Conservation (phyloP, 2,329 filamentous ascomycete species). For the Trichoderma simmonsii region DNA sequence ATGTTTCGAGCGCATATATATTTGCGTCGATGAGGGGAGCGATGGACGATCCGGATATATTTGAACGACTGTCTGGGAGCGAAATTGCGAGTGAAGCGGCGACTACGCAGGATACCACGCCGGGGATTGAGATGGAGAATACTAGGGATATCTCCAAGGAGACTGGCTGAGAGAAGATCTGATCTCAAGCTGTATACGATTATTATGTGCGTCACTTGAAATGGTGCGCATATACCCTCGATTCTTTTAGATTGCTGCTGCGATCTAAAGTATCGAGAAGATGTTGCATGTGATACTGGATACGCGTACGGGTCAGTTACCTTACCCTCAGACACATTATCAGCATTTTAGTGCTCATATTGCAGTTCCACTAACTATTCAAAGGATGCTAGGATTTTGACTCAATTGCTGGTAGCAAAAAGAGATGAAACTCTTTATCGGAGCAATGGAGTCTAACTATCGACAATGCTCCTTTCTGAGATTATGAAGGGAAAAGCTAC, state of each 20-base stretch:
- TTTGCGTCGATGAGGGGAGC: slow-evolving; percentile 1
- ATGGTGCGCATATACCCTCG: neutral
- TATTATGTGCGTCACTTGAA: neutral
- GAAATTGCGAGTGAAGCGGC: neutral
- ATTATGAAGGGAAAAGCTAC: neutral
- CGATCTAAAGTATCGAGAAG: neutral
- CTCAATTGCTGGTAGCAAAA: neutral
- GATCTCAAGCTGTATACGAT: neutral
- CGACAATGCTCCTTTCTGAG: neutral
- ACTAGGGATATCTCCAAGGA: neutral
- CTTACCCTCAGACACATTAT: too few species aligned
- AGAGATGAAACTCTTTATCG: neutral
- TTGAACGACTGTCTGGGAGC: neutral
- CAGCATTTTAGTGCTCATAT: neutral
- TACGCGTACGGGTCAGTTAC: neutral
- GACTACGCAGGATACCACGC: neutral
- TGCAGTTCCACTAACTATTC: neutral
- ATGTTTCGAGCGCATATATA: neutral
- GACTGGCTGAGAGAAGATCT: neutral
- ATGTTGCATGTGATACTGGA: neutral
- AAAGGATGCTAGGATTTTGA: neutral
- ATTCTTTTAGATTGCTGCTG: neutral
- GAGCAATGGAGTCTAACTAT: neutral
- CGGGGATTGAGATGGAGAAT: neutral
- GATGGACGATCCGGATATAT: neutral